Conservation (phyloP, 257 asterid genomes). For the Voacanga thouarsii region DNA sequence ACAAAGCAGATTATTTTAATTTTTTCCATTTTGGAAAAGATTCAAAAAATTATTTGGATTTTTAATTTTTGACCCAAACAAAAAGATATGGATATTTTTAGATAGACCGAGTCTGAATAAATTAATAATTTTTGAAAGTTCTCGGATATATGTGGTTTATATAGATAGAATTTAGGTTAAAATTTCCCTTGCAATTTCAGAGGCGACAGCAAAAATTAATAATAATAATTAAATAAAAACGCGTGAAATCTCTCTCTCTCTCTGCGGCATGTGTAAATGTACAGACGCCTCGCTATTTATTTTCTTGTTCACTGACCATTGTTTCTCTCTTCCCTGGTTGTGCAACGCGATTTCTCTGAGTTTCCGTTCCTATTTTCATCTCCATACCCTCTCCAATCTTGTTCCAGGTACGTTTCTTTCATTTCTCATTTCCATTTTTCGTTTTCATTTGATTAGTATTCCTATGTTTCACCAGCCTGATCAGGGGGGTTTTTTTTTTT, state of each 20-base stretch:
- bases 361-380: slow-evolving; percentile 7
- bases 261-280: neutral
- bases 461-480: slow-evolving; percentile 45
- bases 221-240: neutral
- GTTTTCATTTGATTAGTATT: slow-evolving; percentile 33
- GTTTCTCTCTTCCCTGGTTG: slow-evolving; percentile 3
- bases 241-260: slow-evolving; percentile 6
- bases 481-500: slow-evolving; percentile 37
- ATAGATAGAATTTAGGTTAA: too few relatives aligned
- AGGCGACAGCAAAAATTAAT: too few relatives aligned
- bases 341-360: slow-evolving; percentile 21
- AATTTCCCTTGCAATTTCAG: neutral
- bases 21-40: too few relatives aligned
- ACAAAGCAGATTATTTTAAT: too few relatives aligned
- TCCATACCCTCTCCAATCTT: slow-evolving; percentile 34
- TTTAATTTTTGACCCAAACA: too few relatives aligned
- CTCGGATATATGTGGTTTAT: too few relatives aligned
- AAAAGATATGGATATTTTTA: too few relatives aligned
- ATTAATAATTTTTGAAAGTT: too few relatives aligned
- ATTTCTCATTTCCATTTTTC: slow-evolving; percentile 5
- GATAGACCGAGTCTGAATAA: too few relatives aligned
- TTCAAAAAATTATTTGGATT: too few relatives aligned
- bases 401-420: slow-evolving; percentile 40
- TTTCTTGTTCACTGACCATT: neutral
- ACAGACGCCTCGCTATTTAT: neutral